Base-by-base conservation (phyloP, 1,139 yeast genomes). In the Saccharomyces hybrid region DNA sequence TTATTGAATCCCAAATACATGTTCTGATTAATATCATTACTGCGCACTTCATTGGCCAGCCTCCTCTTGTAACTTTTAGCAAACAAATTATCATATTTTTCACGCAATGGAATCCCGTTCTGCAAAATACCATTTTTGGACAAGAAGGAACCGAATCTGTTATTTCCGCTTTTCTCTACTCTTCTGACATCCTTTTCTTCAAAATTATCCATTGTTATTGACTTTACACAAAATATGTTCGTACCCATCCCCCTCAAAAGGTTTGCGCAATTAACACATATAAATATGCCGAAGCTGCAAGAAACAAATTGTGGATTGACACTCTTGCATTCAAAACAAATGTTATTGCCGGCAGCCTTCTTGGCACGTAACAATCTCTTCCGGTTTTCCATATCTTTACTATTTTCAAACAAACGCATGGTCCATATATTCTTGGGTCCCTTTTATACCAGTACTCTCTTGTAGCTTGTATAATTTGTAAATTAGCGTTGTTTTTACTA, bases 301-400 rank as follows among this genome's bases (percentile, higher is more conserved):
- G 96, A 87, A 5, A 97, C 96, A 97, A 98, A 91, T 65, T 91
- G 96, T 5, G 98, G 98, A 69, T 89, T 89, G 57, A 93, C 95
- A 5, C 96, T 95, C 34, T 78, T 80, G 71, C 98, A 91, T 71
- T 91, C 98, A 70, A 88, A 85, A 72, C 98, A 91, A 67, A 80
- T 83, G 73, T 86, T 87, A 77, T 89, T 89, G 26, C 77, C 83
- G 46, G 90, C 95, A 50, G 76, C 76, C 69, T 88, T 88, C 65
- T 89, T 96, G 59, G 88, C 75, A 46, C 81, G 80, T 60, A 88
- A 75, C 56, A 89, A 78, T 71, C 87, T 85, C 66, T 95, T 80
- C 69, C 95, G 82, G 55, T 88, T 84, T 64, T 87, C 95, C 31
- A 96, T 96, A 69, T 88, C 95, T 57, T 87, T 88, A n/a, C 90